Base-by-base conservation (phyloP, 257 asterid species). In the Solanum tarijense region DNA sequence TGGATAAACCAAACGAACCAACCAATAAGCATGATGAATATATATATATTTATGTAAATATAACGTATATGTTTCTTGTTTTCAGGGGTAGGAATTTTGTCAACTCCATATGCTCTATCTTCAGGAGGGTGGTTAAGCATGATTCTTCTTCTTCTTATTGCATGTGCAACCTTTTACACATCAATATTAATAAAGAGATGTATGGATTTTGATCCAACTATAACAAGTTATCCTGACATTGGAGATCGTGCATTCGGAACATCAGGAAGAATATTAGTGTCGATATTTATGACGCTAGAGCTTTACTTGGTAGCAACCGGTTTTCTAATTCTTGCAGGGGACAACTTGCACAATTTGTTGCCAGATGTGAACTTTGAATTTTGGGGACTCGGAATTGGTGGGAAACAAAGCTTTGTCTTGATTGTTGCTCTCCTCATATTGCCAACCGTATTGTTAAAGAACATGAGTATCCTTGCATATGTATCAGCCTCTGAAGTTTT, bases 111-210 rank as follows among this genome's bases (percentile, higher is more conserved):
- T 91, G 99, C 98, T 9, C 68, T 97, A 72, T 68, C 98, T 16
- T 93, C 97, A 20, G 99, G 98, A 4, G 99, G 99, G 7, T 97
- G 99, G 99, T 66, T 90, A 36, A 94, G 99, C 91, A 90, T 97
- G 89, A 78, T 91, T 6, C 90, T 95, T 9, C 89, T 97, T 75
- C 90, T 96, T 36, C 88, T 94, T 29, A 93, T 97, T 3, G 99
- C 99, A 1, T 86, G 87, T 38, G 90, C 93, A 39, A 89, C 98
- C 7, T 94, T 88, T 89, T 96, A 96, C 89, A 92, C 99, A 9
- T 96, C 92, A 21, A 41, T 96, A 83, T 89, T 97, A 60, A 96
- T 96, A 1, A 91, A 94, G 78, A 91, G 94, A 90, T 97, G 99
- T 86, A 96, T 96, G 98, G 98, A 95, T 14, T 90, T 93, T 93